Evolutionary conservation across 495 filamentous ascomycete genomes (phyloP), one percentile per base, ranked within the genome.

Genomic region (Parachaetomium inaequale): DNA sequence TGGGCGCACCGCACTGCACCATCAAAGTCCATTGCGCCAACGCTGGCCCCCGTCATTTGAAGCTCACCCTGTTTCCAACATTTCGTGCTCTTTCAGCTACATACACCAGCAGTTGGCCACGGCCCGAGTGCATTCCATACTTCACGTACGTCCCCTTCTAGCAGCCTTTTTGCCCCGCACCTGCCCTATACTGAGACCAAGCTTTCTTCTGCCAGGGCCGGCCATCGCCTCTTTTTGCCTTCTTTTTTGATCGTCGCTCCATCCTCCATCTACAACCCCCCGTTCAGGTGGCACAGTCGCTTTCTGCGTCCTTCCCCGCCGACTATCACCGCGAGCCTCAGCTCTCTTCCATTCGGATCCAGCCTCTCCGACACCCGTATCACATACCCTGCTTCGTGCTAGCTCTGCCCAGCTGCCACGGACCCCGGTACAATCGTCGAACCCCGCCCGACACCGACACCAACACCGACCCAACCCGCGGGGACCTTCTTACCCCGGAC

Each of bases 11-110:
- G 54, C 38, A 47, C 28, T 17, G 31, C 32, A 62, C 58, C 49
- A 40, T 31, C 61, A 60, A 57, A 63, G 51, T 59, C 59, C 63
- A 66, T 49, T 66, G 66, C 63, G 65, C 67, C 68, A 72, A 66
- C 62, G 59, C 59, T 61, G 55, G 61, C 62, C 63, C 63, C 64
- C 65, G 56, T 66, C 65, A 68, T 61, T 52, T 69, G 63, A 36
- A 69, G 67, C 65, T 71, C 63, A 62, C 58, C 67, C 57, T 60
- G 56, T 46, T 65, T 63, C 55, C 62, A 50, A 28, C 57, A 61
- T 62, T 65, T 55, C 55, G 47, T 63, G 55, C 54, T 66, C 58
- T 36, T 53, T 49, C 55, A 67, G 56, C 62, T 63, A 25, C 59
- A 59, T 38, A n/a, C 52, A 46, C 21, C 63, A 17, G 19, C 17